Percentiles rank a stretch among this genome's conserved stretches.
Conservation (phyloP, 2,329 filamentous ascomycete genomes). For the Hypoxylon sp. region DNA sequence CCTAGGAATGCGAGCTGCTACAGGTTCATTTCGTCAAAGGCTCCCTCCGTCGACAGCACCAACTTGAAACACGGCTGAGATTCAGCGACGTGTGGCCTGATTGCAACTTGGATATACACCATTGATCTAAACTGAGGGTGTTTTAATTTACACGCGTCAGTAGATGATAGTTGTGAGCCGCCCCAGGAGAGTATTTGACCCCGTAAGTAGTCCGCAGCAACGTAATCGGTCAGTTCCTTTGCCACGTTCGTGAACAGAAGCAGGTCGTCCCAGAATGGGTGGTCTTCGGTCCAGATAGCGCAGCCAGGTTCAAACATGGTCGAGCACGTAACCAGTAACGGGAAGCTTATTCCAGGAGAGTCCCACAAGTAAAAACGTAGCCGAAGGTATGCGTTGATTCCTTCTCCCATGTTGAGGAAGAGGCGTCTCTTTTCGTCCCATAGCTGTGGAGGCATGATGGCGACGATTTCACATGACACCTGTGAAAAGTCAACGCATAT, state of each 20-base stretch:
- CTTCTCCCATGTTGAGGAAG: constrained; percentile 12
- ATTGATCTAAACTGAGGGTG: not conserved
- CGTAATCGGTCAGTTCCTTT: constrained; percentile 11
- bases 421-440: constrained; percentile 8
- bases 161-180: not conserved
- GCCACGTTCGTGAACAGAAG: not conserved
- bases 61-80: not conserved
- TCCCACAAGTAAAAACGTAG: not conserved
- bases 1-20: not conserved
- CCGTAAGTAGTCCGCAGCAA: constrained; percentile 7
- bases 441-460: constrained; percentile 7
- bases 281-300: constrained; percentile 3
- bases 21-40: not conserved
- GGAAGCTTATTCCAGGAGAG: not conserved
- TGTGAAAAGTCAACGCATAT: not conserved
- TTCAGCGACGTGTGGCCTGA: not conserved
- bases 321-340: constrained; percentile 10
- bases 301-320: constrained; percentile 12
- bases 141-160: not conserved
- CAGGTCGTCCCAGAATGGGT: not conserved
- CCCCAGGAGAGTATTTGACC: not conserved
- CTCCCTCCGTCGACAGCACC: not conserved
- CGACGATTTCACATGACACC: not conserved
- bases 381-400: constrained; percentile 9
- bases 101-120: not conserved